These are phyloP conservation scores for Trypanosoma cruzi DNA, from an alignment of 208 protist species.

Conservation along the genomic window DNA sequence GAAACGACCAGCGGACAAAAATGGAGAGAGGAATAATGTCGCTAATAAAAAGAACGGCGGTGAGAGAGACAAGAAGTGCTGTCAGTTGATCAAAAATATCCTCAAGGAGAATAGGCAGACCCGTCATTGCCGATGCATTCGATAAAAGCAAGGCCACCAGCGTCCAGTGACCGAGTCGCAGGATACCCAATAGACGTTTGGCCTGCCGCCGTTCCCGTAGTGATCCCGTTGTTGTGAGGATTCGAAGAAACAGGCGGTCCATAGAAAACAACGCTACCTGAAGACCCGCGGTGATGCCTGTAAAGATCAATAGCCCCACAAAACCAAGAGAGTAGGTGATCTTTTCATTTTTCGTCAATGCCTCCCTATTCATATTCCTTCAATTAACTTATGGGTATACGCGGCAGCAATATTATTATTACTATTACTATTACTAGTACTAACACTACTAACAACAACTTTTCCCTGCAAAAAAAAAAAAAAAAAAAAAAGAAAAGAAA, in stretches of 20 bases:
- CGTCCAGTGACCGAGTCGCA: slow-evolving; percentile 70
- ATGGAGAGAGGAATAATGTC: slow-evolving; percentile 92
- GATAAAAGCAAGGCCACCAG: slow-evolving; percentile 84
- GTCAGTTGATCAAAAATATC: slow-evolving; percentile 57
- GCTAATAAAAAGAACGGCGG: slow-evolving; percentile 85
- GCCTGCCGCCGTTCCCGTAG: slow-evolving; percentile 40
- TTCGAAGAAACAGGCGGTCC: slow-evolving; percentile 59
- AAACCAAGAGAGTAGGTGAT: slow-evolving; percentile 34
- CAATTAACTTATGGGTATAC: neutral
- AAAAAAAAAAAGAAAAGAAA: slow-evolving; percentile 22
- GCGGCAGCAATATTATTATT: slow-evolving; percentile 2
- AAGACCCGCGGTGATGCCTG: slow-evolving; percentile 59
- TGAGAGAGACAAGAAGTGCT: slow-evolving; percentile 84
- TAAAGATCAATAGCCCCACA: slow-evolving; percentile 38
- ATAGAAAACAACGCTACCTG: slow-evolving; percentile 78
- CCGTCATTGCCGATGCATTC: slow-evolving; percentile 79
- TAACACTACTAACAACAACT: no score
- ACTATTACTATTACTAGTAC: no score
- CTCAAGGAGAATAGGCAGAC: slow-evolving; percentile 84
- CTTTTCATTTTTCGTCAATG: slow-evolving; percentile 30
- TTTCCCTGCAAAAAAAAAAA: slow-evolving; percentile 1
- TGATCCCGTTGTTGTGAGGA: slow-evolving; percentile 54
- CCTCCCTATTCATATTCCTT: slow-evolving; percentile 7
- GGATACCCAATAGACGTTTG: slow-evolving; percentile 38
- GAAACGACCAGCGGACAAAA: slow-evolving; percentile 83